phyloP scores from a whole-genome alignment of 148 eudicot genomes.

The Nepenthes mirabilis region DNA sequence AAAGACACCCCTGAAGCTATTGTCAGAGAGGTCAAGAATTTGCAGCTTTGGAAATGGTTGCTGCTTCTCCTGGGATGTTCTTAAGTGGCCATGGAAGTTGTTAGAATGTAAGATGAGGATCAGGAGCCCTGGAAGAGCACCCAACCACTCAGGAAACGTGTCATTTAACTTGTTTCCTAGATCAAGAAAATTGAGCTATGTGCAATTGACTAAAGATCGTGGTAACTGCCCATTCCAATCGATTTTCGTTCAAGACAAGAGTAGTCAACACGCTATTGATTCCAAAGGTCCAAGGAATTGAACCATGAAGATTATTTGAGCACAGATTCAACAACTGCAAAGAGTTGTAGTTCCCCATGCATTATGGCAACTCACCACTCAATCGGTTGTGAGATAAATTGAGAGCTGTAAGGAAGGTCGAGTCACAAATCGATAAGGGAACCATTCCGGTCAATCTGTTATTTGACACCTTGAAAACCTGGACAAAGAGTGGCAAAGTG shows the following conservation, averaged over 20 bases:
- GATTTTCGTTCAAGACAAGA: neutral
- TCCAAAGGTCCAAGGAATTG: no score
- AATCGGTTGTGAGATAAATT: no score
- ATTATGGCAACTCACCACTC: no score
- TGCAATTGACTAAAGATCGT: slow-evolving; percentile 1
- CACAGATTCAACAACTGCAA: no score
- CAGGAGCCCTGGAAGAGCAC: neutral
- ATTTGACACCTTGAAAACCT: no score
- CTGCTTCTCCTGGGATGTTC: neutral
- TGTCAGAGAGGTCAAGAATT: neutral
- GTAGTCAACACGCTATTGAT: no score
- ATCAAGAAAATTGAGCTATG: neutral
- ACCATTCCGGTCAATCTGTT: no score
- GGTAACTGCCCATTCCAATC: slow-evolving; percentile 4
- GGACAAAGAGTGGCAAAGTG: no score
- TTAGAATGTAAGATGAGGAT: slow-evolving; percentile 1
- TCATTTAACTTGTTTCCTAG: slow-evolving; percentile 7
- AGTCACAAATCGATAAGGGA: no score
- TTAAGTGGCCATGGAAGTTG: slow-evolving; percentile 1
- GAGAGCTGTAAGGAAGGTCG: no score
- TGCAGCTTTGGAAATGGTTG: neutral
- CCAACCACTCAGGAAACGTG: slow-evolving; percentile 5
- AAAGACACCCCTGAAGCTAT: neutral
- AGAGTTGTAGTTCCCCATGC: no score
- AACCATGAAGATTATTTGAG: no score